Conservation (phyloP, 495 filamentous ascomycete species). For the Aspergillus leporis region DNA sequence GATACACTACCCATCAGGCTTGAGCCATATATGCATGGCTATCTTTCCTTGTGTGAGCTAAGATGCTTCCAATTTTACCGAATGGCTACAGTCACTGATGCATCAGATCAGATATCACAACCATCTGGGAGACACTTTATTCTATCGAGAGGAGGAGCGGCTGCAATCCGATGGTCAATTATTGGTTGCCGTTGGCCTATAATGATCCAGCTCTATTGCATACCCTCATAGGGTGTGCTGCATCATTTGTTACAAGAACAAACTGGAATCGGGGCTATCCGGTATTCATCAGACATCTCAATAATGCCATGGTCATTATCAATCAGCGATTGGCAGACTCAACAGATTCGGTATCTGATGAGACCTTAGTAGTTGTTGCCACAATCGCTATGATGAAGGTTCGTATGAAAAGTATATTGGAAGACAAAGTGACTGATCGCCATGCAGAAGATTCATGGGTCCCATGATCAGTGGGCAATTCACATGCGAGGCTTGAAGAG, state of each 20-base stretch:
- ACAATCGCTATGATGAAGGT: slow-evolving; percentile 7
- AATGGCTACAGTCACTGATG: neutral
- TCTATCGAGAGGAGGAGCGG: slow-evolving; percentile 1
- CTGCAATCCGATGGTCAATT: slow-evolving; percentile 6
- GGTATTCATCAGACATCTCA: neutral
- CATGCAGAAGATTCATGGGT: neutral
- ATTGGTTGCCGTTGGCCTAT: slow-evolving; percentile 1
- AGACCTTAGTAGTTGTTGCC: slow-evolving; percentile 6
- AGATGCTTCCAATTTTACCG: neutral
- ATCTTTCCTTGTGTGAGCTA: neutral
- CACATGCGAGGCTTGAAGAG: slow-evolving; percentile 1
- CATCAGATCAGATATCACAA: neutral
- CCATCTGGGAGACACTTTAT: slow-evolving; percentile 4
- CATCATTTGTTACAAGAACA: neutral
- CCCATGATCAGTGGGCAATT: neutral
- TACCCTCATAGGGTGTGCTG: neutral
- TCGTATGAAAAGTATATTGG: neutral
- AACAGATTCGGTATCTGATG: neutral
- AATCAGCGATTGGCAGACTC: neutral
- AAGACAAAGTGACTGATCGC: neutral
- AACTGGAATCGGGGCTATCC: neutral
- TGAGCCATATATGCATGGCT: slow-evolving; percentile 10
- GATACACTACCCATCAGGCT: neutral
- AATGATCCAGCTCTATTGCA: neutral
- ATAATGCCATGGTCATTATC: neutral